Evolutionary conservation across 345 rosid species (phyloP), one percentile per base, ranked within the genome.

Genomic region (Murraya paniculata): DNA sequence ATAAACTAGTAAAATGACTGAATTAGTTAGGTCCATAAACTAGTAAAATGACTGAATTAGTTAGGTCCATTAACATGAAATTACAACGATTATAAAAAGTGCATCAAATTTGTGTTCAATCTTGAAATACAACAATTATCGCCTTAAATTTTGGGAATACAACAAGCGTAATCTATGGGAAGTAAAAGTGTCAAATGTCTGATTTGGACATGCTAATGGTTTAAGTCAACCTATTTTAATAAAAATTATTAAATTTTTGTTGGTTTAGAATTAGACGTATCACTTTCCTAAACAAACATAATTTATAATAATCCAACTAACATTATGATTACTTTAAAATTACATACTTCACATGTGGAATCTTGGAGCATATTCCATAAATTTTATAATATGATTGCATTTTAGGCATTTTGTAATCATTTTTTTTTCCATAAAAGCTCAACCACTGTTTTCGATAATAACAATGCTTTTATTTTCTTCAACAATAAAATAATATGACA

Each of bases 71-170:
- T 21, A 19, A n/a, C 59, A n/a, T n/a, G n/a, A 64, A 31, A 18
- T 33, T 64, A 7, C 24, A 30, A 13, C 31, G 19, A 50, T 14
- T 50, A 50, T 50, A 19, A 50, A 18, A 18, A 18, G 19, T 19
- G 22, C 22, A 50, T 18, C 56, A 50, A 50, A 50, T 50, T 50
- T 50, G 56, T 24, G 2, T 4, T 9, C 8, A 58, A 25, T 14
- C 58, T 13, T 35, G 8, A 28, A 60, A 30, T 11, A 68, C 27
- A 80, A 35, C 60, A 55, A 75, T 75, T 50, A 53, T 50, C 76
- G 82, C 72, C 82, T 80, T 64, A 69, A 80, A 25, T 80, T 41
- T 53, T 45, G 68, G 36, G 48, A 61, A 53, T 4, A 62, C 53
- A 62, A 1, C 2, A 31, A 27, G 68, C 76, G 81, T 28, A 71